Evolutionary conservation across 202 grass and related monocot genomes (phyloP).

Genomic region (Elaeis oleifera): DNA sequence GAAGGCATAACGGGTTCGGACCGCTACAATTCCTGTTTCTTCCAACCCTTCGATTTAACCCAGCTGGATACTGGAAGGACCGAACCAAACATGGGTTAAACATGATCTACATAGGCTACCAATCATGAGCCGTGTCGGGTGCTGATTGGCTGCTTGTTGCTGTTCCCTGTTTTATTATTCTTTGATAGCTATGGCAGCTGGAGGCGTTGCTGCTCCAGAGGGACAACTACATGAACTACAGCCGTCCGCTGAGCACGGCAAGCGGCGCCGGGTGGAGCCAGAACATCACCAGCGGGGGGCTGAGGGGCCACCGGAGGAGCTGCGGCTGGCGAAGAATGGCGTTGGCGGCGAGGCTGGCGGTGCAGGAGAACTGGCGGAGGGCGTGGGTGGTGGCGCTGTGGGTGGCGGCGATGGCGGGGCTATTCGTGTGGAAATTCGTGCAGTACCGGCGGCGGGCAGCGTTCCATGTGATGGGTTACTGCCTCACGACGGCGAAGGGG

Average conservation of each 20-base stretch:
- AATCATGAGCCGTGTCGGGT: neutral
- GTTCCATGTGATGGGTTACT: constrained; percentile 86
- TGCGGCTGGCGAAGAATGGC: constrained; percentile 17
- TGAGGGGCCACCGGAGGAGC: constrained; percentile 2
- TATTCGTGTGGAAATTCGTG: constrained; percentile 93
- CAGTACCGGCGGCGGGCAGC: constrained; percentile 56
- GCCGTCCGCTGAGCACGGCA: constrained; percentile 75
- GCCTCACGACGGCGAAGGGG: constrained; percentile 79
- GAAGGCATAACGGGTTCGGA: no score
- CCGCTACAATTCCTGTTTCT: no score
- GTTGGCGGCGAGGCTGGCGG: constrained; percentile 39
- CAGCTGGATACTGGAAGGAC: no score
- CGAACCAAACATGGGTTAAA: no score
- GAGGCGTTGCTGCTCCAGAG: constrained; percentile 89
- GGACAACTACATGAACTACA: constrained; percentile 99
- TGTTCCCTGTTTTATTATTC: neutral
- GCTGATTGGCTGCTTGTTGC: neutral
- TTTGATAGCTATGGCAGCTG: constrained; percentile 81
- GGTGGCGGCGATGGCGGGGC: constrained; percentile 45
- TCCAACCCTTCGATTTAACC: no score
- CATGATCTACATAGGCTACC: no score
- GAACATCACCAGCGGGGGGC: constrained; percentile 42
- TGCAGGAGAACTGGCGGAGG: constrained; percentile 82
- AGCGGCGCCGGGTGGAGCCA: constrained; percentile 95
- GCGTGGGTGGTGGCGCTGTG: constrained; percentile 73